These are phyloP conservation scores for Aspergillus brasiliensis DNA, from an alignment of 2,329 filamentous ascomycete species.

Conservation along the genomic window DNA sequence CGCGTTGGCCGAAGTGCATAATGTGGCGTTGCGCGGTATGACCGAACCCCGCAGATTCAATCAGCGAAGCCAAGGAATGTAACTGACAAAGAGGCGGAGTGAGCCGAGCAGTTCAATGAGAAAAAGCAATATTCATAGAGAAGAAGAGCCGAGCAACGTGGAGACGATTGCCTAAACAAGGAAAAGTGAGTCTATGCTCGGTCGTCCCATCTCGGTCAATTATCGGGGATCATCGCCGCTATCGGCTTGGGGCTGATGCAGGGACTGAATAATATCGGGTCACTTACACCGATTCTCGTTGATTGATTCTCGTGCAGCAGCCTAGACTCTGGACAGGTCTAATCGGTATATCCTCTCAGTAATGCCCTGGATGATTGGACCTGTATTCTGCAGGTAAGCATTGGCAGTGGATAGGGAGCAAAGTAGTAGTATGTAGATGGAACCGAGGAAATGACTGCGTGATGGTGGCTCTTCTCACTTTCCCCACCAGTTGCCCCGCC, in stretches of 20 bases:
- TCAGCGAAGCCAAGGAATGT: slow-evolving; percentile 1
- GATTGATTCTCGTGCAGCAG: slow-evolving; percentile 2
- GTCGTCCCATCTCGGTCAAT: slow-evolving; percentile 17
- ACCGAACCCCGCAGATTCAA: slow-evolving; percentile 7
- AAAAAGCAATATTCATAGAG: not conserved
- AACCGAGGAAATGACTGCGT: too few species aligned
- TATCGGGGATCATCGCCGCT: slow-evolving; percentile 21
- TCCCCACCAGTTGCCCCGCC: too few species aligned
- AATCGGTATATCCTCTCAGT: not conserved
- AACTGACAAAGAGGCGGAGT: not conserved
- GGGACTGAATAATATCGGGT: slow-evolving; percentile 1
- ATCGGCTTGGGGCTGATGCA: slow-evolving; percentile 2
- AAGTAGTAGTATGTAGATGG: too few species aligned
- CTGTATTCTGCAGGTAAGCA: not conserved
- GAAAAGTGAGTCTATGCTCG: not conserved
- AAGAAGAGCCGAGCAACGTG: not conserved
- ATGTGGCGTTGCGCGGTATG: slow-evolving; percentile 6
- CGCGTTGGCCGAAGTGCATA: not conserved
- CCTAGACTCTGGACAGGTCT: not conserved
- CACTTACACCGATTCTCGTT: not conserved
- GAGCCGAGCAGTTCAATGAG: not conserved
- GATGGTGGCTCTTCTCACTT: too few species aligned
- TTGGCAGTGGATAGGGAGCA: not conserved
- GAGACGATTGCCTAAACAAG: not conserved
- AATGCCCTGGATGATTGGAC: not conserved